Percentiles rank a stretch among this genome's conserved stretches.
These are phyloP conservation scores for Herpetomonas samuelpessoai DNA, from an alignment of 208 protist species.

Conservation along the genomic window DNA sequence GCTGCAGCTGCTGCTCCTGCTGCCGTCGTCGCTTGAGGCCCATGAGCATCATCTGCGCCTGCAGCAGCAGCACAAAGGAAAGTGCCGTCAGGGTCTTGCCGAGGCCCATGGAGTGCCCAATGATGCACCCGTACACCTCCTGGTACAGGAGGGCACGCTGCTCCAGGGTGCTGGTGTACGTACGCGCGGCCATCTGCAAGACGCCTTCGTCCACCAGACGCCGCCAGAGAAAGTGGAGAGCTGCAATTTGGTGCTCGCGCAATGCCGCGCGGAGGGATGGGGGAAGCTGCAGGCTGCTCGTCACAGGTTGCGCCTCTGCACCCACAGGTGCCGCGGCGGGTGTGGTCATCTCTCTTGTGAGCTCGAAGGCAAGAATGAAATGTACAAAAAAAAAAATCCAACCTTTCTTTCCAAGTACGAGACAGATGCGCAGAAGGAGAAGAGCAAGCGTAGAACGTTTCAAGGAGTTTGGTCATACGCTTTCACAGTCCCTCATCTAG, in stretches of 20 bases:
- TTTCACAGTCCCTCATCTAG: too few species aligned
- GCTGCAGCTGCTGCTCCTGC: not conserved
- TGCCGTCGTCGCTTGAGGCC: constrained; percentile 22
- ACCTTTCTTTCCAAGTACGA: too few species aligned
- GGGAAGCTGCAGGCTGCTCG: constrained; percentile 32
- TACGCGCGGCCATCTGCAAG: constrained; percentile 33
- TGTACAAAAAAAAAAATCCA: too few species aligned
- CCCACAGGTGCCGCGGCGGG: too few species aligned
- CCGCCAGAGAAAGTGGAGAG: constrained; percentile 74
- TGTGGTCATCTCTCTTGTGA: too few species aligned
- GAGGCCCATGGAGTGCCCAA: constrained; percentile 90
- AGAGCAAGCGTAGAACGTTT: too few species aligned
- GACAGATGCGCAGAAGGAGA: too few species aligned
- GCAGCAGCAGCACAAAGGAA: constrained; percentile 66
- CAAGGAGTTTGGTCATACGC: too few species aligned
- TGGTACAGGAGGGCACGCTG: constrained; percentile 48
- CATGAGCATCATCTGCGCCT: constrained; percentile 44
- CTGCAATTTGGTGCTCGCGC: constrained; percentile 64
- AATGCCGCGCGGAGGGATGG: constrained; percentile 26
- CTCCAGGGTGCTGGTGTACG: constrained; percentile 28
- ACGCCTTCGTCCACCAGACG: constrained; percentile 69
- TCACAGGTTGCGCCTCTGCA: too few species aligned
- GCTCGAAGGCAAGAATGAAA: too few species aligned
- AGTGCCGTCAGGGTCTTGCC: constrained; percentile 84
- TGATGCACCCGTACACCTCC: constrained; percentile 63